Evolutionary conservation across 208 protist genomes (phyloP), one percentile per base, ranked within the genome.

Genomic region (Dictyostelium gargantuum): DNA sequence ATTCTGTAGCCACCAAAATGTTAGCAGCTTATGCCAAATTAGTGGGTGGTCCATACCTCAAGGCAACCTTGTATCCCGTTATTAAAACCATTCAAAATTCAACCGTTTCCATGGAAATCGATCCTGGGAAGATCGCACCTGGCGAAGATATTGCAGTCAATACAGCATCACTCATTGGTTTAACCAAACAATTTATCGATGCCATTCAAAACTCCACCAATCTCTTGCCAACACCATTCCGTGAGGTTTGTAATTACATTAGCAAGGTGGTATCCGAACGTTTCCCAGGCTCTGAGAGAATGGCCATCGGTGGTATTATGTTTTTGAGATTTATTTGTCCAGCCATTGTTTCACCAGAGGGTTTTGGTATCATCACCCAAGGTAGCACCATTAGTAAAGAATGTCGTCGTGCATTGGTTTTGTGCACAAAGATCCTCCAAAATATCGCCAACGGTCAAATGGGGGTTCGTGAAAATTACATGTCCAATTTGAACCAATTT

Each of bases 251-350:
- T 50, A 38, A 68, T 46, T 56, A 86, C 42, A 63, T 95, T 26
- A 29, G 38, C 9, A 66, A 80, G 23, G 76, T 89, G 8, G 93
- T 95, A 5, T 38, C 38, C 15, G 76, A 93, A 50, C 48, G 46
- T 29, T 96, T 95, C 70, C 92, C 91, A 9, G 92, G 93, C 0
- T 80, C 68, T 19, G 68, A 74, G 26, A 75, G 84, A 32, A 89
- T 68, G 32, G 91, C 84, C 40, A 82, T 95, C 11, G 93, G 92
- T 32, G 93, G 93, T 32, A 84, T 95, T 29, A 93, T 96, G 80
- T 96, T 95, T 44, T 63, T 96, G 21, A 70, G 95, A 50, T 95
- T 95, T 61, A 76, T 96, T 77, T 94, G 84, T 80, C 95, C 95
- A 8, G 93, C 93, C 21, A 94, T 96, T 19, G 68, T 93, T 2